Evolutionary conservation across 208 protist species (phyloP).

Genomic region (Trypanosoma cruzi): DNA sequence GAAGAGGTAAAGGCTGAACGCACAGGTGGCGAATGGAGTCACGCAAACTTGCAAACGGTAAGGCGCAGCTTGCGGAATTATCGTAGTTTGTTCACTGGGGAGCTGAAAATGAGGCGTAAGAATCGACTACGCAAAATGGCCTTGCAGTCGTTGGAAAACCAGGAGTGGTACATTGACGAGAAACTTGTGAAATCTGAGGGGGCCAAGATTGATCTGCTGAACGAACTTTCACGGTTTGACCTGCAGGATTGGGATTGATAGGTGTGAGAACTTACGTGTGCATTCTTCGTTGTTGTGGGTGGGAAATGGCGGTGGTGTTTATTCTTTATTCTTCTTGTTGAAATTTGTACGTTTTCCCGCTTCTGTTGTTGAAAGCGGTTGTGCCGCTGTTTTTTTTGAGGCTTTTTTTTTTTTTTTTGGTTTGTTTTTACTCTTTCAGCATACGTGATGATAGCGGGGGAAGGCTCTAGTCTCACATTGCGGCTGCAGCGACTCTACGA

Average conservation of each 20-base stretch:
- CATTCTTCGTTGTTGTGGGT: not conserved
- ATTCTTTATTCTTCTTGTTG: too few species aligned
- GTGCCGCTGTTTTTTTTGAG: too few species aligned
- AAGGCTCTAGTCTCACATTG: not conserved
- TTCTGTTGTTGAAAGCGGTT: too few species aligned
- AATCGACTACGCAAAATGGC: slow-evolving; percentile 72
- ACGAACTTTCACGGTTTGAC: slow-evolving; percentile 74
- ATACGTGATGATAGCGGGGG: not conserved
- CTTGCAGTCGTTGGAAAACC: slow-evolving; percentile 53
- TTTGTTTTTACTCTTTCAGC: not conserved
- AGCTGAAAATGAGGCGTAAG: slow-evolving; percentile 56
- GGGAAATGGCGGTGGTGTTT: not conserved
- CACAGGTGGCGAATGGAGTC: not conserved
- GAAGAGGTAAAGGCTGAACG: not conserved
- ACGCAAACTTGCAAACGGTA: slow-evolving; percentile 11
- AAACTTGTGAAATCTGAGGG: slow-evolving; percentile 73
- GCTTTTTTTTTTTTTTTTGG: not conserved
- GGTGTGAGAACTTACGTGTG: not conserved
- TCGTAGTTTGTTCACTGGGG: slow-evolving; percentile 53
- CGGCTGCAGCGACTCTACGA: slow-evolving; percentile 11
- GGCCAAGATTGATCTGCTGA: slow-evolving; percentile 80
- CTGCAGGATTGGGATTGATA: slow-evolving; percentile 74
- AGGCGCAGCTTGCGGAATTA: slow-evolving; percentile 35
- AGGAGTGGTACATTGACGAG: slow-evolving; percentile 90
- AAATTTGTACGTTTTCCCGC: too few species aligned